A percentile compares a stretch with the other conserved stretches of the same genome.
phyloP scores from a whole-genome alignment of 2,329 filamentous ascomycete genomes.

The Exutisphaerella laricina region DNA sequence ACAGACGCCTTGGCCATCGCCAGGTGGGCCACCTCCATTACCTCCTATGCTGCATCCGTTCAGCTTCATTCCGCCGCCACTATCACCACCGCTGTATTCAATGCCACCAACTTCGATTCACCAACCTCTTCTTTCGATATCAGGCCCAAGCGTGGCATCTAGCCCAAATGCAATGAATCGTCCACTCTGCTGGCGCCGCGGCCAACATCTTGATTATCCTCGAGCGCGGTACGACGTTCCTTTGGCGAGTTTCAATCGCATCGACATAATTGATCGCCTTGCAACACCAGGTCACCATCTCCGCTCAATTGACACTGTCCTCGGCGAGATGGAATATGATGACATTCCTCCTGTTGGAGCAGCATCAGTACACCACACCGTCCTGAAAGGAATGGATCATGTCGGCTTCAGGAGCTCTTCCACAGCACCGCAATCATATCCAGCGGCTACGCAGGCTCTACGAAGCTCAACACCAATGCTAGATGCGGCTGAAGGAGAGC shows the following conservation, averaged over 20 bases:
- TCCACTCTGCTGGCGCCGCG: neutral
- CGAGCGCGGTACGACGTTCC: neutral
- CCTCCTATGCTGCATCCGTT: neutral
- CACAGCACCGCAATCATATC: neutral
- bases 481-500: neutral
- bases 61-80: neutral
- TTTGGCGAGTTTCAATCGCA: neutral
- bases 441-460: neutral
- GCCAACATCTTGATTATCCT: neutral
- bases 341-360: neutral
- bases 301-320: neutral
- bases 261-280: neutral
- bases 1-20: neutral
- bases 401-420: too few species aligned
- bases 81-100: too few species aligned
- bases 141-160: neutral
- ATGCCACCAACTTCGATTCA: neutral
- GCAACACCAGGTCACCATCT: neutral
- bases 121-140: neutral
- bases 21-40: neutral
- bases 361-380: neutral
- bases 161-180: neutral
- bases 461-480: neutral
- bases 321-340: neutral
- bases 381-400: too few species aligned